phyloP scores from a whole-genome alignment of 768 basidiomycete genomes.

The Tulasnella sp. region DNA sequence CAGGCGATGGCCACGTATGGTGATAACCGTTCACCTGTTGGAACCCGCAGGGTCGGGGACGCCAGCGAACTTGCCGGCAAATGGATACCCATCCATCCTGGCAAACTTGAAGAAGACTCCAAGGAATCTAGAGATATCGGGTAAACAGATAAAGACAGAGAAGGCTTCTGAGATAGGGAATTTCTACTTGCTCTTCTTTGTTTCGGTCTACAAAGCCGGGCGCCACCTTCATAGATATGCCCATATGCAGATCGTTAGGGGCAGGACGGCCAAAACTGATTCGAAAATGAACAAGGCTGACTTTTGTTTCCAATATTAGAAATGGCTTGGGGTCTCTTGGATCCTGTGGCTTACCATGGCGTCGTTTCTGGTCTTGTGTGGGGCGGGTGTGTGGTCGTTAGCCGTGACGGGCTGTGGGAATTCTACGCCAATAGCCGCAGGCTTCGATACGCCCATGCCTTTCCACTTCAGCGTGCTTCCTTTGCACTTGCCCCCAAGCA shows the following conservation, averaged over 20 bases:
- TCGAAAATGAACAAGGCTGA: slow-evolving; percentile 98
- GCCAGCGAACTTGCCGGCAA: background rate
- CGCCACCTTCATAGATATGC: slow-evolving; percentile 86
- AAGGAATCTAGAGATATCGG: slow-evolving; percentile 56
- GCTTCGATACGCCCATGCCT: slow-evolving; percentile 2
- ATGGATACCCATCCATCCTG: slow-evolving; percentile 67
- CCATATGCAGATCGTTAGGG: slow-evolving; percentile 94
- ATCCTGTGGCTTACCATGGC: background rate
- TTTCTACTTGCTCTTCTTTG: slow-evolving; percentile 64
- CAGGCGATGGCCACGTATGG: slow-evolving; percentile 95
- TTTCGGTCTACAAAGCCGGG: slow-evolving; percentile 90
- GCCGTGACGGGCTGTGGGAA: background rate
- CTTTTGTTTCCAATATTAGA: slow-evolving; percentile 37
- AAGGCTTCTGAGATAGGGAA: slow-evolving; percentile 25
- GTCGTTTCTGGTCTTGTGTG: background rate
- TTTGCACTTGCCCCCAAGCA: background rate
- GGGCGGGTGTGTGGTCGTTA: background rate
- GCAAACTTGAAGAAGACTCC: slow-evolving; percentile 95
- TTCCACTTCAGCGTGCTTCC: background rate
- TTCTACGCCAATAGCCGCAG: slow-evolving; percentile 2
- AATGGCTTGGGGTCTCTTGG: background rate
- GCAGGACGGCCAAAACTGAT: slow-evolving; percentile 86
- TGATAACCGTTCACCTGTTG: slow-evolving; percentile 83
- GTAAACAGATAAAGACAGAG: background rate
- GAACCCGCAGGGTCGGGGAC: background rate